A percentile compares a stretch with the other conserved stretches of the same genome.
phyloP scores from a whole-genome alignment of 306 rosid species.

The Quercus alba region DNA sequence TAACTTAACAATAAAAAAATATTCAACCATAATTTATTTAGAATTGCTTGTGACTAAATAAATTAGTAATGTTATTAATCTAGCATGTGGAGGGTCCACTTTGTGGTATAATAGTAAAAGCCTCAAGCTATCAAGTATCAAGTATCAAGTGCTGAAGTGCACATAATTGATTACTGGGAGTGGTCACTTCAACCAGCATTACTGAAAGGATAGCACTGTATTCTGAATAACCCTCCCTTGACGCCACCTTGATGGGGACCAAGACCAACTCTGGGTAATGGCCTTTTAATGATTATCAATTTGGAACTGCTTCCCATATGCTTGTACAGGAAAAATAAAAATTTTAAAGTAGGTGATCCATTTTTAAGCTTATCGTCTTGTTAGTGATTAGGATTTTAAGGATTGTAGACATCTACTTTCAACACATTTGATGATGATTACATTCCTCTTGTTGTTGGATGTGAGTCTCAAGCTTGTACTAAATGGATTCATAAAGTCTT shows the following conservation, averaged over 20 bases:
- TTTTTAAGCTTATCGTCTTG: background rate
- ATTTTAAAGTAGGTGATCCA: too few species aligned
- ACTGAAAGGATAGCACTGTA: background rate
- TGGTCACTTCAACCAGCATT: background rate
- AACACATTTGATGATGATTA: background rate
- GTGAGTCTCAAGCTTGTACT: background rate
- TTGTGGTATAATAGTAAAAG: background rate
- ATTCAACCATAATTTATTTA: background rate
- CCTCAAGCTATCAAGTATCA: background rate
- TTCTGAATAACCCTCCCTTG: background rate
- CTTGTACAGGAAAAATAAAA: too few species aligned
- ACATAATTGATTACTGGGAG: too few species aligned
- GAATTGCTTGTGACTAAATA: background rate
- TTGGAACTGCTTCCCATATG: too few species aligned
- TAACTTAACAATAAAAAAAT: background rate
- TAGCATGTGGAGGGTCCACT: background rate
- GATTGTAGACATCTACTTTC: background rate
- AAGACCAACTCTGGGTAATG: background rate
- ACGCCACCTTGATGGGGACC: background rate
- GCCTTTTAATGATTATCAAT: background rate
- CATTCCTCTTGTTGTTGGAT: background rate
- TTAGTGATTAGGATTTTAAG: background rate
- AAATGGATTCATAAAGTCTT: background rate
- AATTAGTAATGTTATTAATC: background rate
- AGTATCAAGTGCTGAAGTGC: background rate